Conservation (phyloP, 441 rosid species). For the Daphne laureola region DNA sequence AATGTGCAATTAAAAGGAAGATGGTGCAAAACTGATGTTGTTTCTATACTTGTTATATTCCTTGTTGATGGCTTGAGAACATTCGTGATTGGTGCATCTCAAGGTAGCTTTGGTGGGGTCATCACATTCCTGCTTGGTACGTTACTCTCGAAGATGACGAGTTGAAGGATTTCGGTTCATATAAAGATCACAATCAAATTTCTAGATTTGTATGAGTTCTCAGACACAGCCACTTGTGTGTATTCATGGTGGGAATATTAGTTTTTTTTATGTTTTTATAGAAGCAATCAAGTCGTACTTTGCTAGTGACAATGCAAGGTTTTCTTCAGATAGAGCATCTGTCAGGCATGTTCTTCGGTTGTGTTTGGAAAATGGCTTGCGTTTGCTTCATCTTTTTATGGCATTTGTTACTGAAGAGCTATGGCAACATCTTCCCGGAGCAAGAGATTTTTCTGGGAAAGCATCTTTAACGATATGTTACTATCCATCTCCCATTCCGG, state of each 20-base stretch:
- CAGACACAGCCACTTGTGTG: conserved; percentile 65
- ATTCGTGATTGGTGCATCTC: conserved; percentile 97
- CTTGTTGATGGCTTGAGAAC: conserved; percentile 86
- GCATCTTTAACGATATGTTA: conserved; percentile 76
- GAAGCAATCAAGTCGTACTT: conserved; percentile 91
- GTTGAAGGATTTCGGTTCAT: conserved; percentile 65
- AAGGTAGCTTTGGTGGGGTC: conserved; percentile 99
- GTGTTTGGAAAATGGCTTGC: conserved; percentile 79
- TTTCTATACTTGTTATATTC: too few species aligned
- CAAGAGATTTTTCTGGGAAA: conserved; percentile 31
- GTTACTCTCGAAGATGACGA: conserved; percentile 67
- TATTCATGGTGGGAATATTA: conserved; percentile 98
- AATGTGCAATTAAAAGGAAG: too few species aligned
- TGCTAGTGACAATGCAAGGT: conserved; percentile 42
- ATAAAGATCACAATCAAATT: conserved; percentile 63
- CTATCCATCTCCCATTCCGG: conserved; percentile 63
- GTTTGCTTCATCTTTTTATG: conserved; percentile 96
- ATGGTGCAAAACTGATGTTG: too few species aligned
- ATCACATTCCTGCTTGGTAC: conserved; percentile 92
- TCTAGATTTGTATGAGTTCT: conserved; percentile 59
- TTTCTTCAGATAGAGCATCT: conserved; percentile 54
- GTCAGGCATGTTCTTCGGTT: conserved; percentile 73
- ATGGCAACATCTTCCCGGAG: conserved; percentile 87
- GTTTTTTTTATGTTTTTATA: conserved; percentile 86
- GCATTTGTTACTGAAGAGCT: conserved; percentile 91